Conservation (phyloP, 768 basidiomycete genomes). For the Amanita muscaria region DNA sequence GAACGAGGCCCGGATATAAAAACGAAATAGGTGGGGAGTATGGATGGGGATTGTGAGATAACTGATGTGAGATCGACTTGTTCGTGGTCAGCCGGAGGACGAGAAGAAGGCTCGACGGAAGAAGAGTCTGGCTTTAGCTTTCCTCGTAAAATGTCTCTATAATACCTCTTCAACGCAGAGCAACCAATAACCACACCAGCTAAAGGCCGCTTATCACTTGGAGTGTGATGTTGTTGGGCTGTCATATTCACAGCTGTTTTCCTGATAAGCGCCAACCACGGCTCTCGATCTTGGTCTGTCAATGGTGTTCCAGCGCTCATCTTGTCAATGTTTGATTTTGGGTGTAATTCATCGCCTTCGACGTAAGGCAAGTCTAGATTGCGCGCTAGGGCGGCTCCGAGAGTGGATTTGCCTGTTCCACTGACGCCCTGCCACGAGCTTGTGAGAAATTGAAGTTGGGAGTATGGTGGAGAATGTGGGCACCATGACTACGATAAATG, state of each 20-base stretch:
- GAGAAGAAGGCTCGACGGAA: neutral
- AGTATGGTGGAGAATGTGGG: conserved; percentile 11
- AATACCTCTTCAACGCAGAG: conserved; percentile 73
- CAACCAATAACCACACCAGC: conserved; percentile 76
- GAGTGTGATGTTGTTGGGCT: conserved; percentile 6
- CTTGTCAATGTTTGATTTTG: conserved; percentile 74
- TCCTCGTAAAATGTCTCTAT: conserved; percentile 79
- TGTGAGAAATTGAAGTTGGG: neutral
- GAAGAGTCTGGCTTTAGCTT: conserved; percentile 8
- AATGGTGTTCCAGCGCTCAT: conserved; percentile 74
- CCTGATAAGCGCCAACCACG: conserved; percentile 78
- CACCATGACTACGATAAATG: conserved; percentile 47
- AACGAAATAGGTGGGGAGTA: conserved; percentile 66
- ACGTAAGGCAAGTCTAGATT: conserved; percentile 65
- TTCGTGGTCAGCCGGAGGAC: conserved; percentile 10
- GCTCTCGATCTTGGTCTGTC: conserved; percentile 72
- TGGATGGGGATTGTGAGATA: conserved; percentile 18
- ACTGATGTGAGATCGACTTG: conserved; percentile 12
- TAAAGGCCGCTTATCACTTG: conserved; percentile 7
- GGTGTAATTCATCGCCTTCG: conserved; percentile 88
- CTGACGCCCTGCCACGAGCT: conserved; percentile 49
- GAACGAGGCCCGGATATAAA: conserved; percentile 58
- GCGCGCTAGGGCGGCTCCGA: conserved; percentile 55
- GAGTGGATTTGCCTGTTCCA: conserved; percentile 65
- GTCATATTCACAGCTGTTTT: conserved; percentile 46